Percentiles rank a stretch among this genome's conserved stretches.
phyloP scores from a whole-genome alignment of 228 moss, liverwort and hornwort genomes.

The Sphagnum magellanicum region DNA sequence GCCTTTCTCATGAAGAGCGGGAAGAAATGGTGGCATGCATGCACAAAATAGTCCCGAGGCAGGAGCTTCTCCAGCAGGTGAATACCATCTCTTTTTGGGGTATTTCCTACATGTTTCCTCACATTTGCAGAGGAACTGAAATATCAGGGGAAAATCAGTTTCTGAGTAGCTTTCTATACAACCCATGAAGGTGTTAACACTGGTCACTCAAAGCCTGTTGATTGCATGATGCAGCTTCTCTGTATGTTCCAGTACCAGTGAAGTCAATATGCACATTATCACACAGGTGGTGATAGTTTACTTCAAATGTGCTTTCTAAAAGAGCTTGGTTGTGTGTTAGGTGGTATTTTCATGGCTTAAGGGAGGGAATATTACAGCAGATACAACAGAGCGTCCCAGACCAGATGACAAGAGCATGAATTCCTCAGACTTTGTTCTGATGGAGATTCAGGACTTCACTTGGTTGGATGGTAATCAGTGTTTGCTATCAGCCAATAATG shows the following conservation, averaged over 20 bases:
- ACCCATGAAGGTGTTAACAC: too few species aligned
- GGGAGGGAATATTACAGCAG: slow-evolving; percentile 58
- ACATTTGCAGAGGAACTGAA: too few species aligned
- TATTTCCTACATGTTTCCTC: too few species aligned
- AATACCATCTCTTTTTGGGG: background rate
- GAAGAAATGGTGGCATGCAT: slow-evolving; percentile 78
- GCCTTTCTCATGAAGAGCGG: slow-evolving; percentile 75
- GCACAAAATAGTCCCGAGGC: slow-evolving; percentile 83
- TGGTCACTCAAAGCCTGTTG: too few species aligned
- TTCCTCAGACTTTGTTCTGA: slow-evolving; percentile 45
- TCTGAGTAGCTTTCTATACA: too few species aligned
- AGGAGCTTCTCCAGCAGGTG: slow-evolving; percentile 70
- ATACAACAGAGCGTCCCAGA: slow-evolving; percentile 19
- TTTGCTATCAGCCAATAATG: too few species aligned
- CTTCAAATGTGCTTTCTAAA: background rate
- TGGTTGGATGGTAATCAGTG: too few species aligned
- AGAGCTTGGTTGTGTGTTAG: slow-evolving; percentile 21
- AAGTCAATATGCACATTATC: background rate
- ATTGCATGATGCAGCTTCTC: too few species aligned
- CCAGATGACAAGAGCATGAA: slow-evolving; percentile 42
- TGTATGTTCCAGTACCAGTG: too few species aligned
- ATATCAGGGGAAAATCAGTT: too few species aligned
- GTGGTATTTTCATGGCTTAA: slow-evolving; percentile 94
- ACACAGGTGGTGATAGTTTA: background rate
- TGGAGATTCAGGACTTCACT: slow-evolving; percentile 36